phyloP scores from a whole-genome alignment of 2,329 filamentous ascomycete species.

The Epichloe baconii region DNA sequence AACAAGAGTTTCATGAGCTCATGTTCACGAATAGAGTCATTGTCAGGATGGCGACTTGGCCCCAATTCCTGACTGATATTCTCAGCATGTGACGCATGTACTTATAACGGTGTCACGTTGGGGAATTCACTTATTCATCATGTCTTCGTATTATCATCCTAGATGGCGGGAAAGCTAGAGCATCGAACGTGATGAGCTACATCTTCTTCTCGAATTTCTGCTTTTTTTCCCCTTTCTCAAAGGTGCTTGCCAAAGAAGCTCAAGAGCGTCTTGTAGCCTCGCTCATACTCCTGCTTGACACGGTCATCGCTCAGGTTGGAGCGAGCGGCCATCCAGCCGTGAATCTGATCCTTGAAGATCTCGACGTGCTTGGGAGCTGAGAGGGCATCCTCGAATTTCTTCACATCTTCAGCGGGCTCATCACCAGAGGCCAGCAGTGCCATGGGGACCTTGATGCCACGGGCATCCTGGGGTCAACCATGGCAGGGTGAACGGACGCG shows the following conservation, averaged over 20 bases:
- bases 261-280: constrained; percentile 47
- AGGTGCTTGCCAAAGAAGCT: constrained; percentile 44
- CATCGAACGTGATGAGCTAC: no score
- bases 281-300: constrained; percentile 47
- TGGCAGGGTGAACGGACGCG: constrained; percentile 44
- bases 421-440: constrained; percentile 53
- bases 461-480: constrained; percentile 50
- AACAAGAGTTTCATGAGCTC: background rate
- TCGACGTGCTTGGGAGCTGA: constrained; percentile 46
- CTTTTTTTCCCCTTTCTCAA: constrained; percentile 8
- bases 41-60: background rate
- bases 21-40: background rate
- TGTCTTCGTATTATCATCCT: no score
- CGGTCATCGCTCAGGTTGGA: constrained; percentile 42
- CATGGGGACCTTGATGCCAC: constrained; percentile 46
- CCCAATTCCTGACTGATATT: background rate
- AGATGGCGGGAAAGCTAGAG: no score
- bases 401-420: constrained; percentile 41
- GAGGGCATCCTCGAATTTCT: constrained; percentile 42
- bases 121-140: no score
- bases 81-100: no score
- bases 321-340: constrained; percentile 63
- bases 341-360: constrained; percentile 52
- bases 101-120: no score
- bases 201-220: no score